These are phyloP conservation scores for Colletotrichum musicola DNA, from an alignment of 2,329 filamentous ascomycete species.

Conservation along the genomic window DNA sequence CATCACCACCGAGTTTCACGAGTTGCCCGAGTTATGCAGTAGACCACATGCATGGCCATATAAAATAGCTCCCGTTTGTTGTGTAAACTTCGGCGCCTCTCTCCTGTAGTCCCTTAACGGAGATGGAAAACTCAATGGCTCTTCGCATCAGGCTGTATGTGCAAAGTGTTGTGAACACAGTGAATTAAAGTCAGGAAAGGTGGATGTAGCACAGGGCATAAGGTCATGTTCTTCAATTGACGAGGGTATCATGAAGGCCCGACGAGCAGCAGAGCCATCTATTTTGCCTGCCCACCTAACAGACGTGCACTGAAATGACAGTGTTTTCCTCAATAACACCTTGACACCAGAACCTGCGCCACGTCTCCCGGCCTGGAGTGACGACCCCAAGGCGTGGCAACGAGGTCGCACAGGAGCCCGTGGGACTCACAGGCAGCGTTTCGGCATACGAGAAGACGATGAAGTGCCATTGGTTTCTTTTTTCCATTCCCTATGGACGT, in stretches of 20 bases:
- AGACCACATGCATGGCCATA: neutral
- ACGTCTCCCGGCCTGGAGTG: slow-evolving; percentile 1
- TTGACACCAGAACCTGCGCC: slow-evolving; percentile 25
- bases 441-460: slow-evolving; percentile 23
- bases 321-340: slow-evolving; percentile 26
- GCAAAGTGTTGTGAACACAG: too few relatives aligned
- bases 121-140: too few relatives aligned
- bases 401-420: slow-evolving; percentile 8
- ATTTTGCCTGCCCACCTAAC: slow-evolving; percentile 25
- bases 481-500: slow-evolving; percentile 42
- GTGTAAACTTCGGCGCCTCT: too few relatives aligned
- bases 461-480: slow-evolving; percentile 40
- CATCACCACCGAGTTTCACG: slow-evolving; percentile 1
- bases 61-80: too few relatives aligned
- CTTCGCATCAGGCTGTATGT: too few relatives aligned
- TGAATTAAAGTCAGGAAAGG: too few relatives aligned
- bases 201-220: neutral
- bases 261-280: slow-evolving; percentile 28
- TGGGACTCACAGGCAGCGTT: slow-evolving; percentile 26
- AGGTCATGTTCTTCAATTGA: slow-evolving; percentile 34
- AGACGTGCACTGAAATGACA: slow-evolving; percentile 16
- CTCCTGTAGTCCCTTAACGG: too few relatives aligned
- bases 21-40: neutral
- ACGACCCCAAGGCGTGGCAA: slow-evolving; percentile 12
- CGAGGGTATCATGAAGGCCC: slow-evolving; percentile 37